Evolutionary conservation across 2,329 filamentous ascomycete genomes (phyloP).

Genomic region (Coniella vitis): DNA sequence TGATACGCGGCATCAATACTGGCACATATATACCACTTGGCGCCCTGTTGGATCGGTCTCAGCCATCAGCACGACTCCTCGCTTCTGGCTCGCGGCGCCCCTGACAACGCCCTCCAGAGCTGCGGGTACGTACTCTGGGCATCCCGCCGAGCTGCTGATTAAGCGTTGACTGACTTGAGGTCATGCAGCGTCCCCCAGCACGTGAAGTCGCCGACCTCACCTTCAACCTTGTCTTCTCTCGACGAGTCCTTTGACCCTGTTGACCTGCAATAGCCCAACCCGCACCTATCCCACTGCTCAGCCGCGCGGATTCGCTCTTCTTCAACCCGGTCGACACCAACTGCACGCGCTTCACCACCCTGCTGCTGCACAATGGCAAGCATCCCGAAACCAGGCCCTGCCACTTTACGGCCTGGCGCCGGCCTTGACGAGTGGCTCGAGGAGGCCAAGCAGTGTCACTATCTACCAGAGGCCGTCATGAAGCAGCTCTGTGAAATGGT

Average conservation of each 20-base stretch:
- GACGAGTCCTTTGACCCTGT: background rate
- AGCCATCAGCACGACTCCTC: too few relatives aligned
- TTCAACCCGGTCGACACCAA: background rate
- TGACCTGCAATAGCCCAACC: too few relatives aligned
- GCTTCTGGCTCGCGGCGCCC: too few relatives aligned
- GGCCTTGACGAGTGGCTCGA: slow-evolving; percentile 95
- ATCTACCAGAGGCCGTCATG: slow-evolving; percentile 93
- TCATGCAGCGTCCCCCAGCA: slow-evolving; percentile 9
- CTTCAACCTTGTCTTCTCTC: background rate
- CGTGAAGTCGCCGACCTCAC: slow-evolving; percentile 7
- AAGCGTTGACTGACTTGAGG: background rate
- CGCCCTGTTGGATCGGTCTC: background rate
- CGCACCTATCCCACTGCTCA: background rate
- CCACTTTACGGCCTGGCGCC: slow-evolving; percentile 73
- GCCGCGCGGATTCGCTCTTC: background rate
- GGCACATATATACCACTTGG: background rate
- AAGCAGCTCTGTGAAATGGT: slow-evolving; percentile 98
- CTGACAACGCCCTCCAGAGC: background rate
- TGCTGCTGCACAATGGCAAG: slow-evolving; percentile 32
- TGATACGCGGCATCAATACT: too few relatives aligned
- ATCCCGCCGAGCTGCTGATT: background rate
- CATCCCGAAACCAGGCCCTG: slow-evolving; percentile 85
- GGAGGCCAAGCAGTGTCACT: slow-evolving; percentile 94
- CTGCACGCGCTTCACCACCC: background rate
- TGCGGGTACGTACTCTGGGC: background rate